These are phyloP conservation scores for Pyrenopolyporus hunteri DNA, from an alignment of 495 filamentous ascomycete species.

Conservation along the genomic window DNA sequence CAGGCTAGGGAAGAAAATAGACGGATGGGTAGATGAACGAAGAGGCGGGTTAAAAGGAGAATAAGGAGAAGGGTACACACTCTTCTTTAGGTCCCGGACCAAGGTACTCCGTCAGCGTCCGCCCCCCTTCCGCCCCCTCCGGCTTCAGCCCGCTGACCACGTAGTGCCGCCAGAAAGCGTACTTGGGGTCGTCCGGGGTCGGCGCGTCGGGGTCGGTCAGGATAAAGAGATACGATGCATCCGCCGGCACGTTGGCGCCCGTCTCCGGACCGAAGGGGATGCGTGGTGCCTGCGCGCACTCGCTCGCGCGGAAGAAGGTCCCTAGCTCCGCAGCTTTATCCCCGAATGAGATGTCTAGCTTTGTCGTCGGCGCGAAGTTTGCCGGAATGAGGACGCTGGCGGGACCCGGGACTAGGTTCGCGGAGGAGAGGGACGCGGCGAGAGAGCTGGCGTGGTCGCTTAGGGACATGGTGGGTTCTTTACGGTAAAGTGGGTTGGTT, in stretches of 20 bases:
- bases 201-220: slow-evolving; percentile 41
- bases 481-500: background rate
- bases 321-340: slow-evolving; percentile 26
- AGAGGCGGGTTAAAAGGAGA: background rate
- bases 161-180: slow-evolving; percentile 42
- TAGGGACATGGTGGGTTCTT: slow-evolving; percentile 20
- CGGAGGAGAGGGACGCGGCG: slow-evolving; percentile 22
- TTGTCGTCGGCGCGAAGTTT: slow-evolving; percentile 31
- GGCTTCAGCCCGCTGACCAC: slow-evolving; percentile 34
- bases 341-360: slow-evolving; percentile 27
- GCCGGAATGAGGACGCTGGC: slow-evolving; percentile 32
- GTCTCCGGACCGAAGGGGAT: slow-evolving; percentile 27
- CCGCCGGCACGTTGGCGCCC: background rate
- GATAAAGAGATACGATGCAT: slow-evolving; percentile 29
- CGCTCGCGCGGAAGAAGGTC: slow-evolving; percentile 33
- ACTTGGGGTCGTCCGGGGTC: slow-evolving; percentile 42
- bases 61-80: slow-evolving; percentile 10
- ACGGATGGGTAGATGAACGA: background rate
- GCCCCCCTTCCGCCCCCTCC: background rate
- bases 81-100: slow-evolving; percentile 41
- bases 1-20: too few relatives aligned
- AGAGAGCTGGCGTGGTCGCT: slow-evolving; percentile 9
- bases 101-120: slow-evolving; percentile 36
- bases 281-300: slow-evolving; percentile 30
- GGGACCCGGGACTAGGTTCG: slow-evolving; percentile 33